Evolutionary conservation across 805 yeast genomes (phyloP).

Genomic region (Wickerhamiella occidentalis): DNA sequence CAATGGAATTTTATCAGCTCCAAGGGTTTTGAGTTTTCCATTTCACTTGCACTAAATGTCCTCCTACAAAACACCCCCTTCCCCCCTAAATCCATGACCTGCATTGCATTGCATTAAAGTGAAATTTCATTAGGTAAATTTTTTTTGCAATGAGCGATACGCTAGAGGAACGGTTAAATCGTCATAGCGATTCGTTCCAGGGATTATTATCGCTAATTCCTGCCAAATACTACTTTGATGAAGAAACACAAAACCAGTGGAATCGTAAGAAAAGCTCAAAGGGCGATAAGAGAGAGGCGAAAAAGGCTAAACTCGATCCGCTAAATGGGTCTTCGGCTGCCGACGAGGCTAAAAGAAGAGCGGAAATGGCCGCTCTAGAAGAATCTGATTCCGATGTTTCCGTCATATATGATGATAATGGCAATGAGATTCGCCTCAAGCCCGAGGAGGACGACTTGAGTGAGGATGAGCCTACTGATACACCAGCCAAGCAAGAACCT

Average conservation of each 20-base stretch:
- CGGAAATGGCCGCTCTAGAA: conserved; percentile 19
- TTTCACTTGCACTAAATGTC: too few species aligned
- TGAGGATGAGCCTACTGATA: neutral
- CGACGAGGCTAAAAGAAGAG: conserved; percentile 26
- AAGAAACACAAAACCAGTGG: conserved; percentile 84
- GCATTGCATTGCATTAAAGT: conserved; percentile 1
- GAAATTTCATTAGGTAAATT: conserved; percentile 5
- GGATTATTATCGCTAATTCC: conserved; percentile 85
- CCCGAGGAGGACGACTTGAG: neutral
- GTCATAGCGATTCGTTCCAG: conserved; percentile 47
- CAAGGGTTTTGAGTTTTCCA: too few species aligned
- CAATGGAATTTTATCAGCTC: too few species aligned
- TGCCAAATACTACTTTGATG: conserved; percentile 87
- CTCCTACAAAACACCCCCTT: too few species aligned
- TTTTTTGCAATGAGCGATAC: conserved; percentile 22
- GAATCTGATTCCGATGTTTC: conserved; percentile 15
- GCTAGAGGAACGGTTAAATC: conserved; percentile 26
- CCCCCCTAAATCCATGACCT: neutral
- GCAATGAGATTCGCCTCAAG: conserved; percentile 20
- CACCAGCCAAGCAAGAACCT: neutral
- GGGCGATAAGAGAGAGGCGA: conserved; percentile 51
- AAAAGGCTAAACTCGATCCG: conserved; percentile 68
- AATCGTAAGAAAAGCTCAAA: conserved; percentile 58
- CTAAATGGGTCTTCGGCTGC: conserved; percentile 25
- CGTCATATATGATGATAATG: conserved; percentile 25